These are phyloP conservation scores for Mortierella polycephala DNA, from an alignment of 371 early-diverging fungal genomes.

Conservation along the genomic window DNA sequence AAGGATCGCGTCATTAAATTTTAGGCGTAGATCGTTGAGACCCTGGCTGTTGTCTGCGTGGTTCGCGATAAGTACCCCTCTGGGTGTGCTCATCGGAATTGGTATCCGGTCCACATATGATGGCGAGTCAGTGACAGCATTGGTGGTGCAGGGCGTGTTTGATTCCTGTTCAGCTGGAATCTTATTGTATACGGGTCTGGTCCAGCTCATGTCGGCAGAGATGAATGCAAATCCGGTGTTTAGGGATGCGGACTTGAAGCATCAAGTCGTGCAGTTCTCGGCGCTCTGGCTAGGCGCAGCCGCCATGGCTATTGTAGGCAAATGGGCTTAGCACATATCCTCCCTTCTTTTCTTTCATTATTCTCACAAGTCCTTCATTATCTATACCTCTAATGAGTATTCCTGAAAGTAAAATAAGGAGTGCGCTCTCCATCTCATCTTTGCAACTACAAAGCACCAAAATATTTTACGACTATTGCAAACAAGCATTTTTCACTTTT, in stretches of 20 bases:
- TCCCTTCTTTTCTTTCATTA: background rate
- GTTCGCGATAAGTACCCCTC: conserved; percentile 73
- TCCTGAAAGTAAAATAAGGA: background rate
- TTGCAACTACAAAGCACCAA: background rate
- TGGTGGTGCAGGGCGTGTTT: conserved; percentile 79
- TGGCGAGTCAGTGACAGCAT: conserved; percentile 58
- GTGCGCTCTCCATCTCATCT: background rate
- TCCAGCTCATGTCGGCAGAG: conserved; percentile 76
- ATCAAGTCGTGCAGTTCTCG: conserved; percentile 53
- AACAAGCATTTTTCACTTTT: no score
- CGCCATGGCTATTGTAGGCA: conserved; percentile 81
- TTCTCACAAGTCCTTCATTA: background rate
- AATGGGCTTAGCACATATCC: conserved; percentile 64
- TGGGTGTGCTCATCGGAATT: conserved; percentile 83
- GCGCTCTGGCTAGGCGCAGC: conserved; percentile 74
- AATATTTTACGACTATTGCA: background rate
- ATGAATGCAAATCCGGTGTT: conserved; percentile 65
- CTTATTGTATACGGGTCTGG: conserved; percentile 78
- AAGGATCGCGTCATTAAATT: conserved; percentile 69
- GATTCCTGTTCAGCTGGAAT: conserved; percentile 85
- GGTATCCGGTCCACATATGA: conserved; percentile 69
- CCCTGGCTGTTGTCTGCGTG: conserved; percentile 59
- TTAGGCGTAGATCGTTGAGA: conserved; percentile 32
- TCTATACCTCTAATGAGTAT: background rate
- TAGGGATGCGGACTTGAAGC: conserved; percentile 27